Base-by-base conservation (phyloP, 352 stramenopile genomes). In the Globisporangium alternatum region DNA sequence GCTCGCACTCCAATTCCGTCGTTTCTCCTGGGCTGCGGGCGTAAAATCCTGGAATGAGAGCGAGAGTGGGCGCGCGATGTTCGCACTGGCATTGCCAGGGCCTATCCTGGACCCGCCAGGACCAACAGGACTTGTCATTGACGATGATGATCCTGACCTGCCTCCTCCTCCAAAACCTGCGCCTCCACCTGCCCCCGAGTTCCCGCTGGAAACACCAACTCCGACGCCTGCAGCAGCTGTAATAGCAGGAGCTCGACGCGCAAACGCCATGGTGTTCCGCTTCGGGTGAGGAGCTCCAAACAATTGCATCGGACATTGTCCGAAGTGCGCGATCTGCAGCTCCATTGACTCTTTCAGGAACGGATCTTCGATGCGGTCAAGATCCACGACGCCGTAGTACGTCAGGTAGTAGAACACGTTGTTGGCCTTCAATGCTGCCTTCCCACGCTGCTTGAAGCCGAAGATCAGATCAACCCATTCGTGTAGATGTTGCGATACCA, bases 401-500 rank as follows among this genome's bases (percentile, higher is more conserved):
- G 89, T 95, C 39, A 97, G 65, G 55, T 97, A 95, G 67, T 97
- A 96, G 66, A 99, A 99, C 5, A 99, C 78, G 69, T 99, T 99
- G 66, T 98, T 88, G 0, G 93, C 94, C 45, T 96, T 80, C n/a
- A 97, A 71, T 5, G 97, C 97, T 33, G 88, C 93, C 67, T 93
- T 81, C 22, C 98, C 96, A 19, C 91, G 81, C 74, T 99, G 98
- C 67, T 99, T 99, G 77, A 87, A 99, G 9, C 98, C 98, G 77
- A 99, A 99, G 22, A 99, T 97, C 9, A 99, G 86, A 77, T 99
- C 98, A 30, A 99, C 89, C 98, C 98, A 99, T 64, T 91, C 77
- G 74, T 99, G 97, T 22, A 99, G 76, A 76, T 99, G 86, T 37
- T 83, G 80, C 35, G 96, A 99, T 0, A 99, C 98, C 68, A 98